A percentile compares a stretch with the other conserved stretches of the same genome.
Conservation (phyloP, 225 moss, liverwort and hornwort genomes). For the Pseudisothecium myosuroides region DNA sequence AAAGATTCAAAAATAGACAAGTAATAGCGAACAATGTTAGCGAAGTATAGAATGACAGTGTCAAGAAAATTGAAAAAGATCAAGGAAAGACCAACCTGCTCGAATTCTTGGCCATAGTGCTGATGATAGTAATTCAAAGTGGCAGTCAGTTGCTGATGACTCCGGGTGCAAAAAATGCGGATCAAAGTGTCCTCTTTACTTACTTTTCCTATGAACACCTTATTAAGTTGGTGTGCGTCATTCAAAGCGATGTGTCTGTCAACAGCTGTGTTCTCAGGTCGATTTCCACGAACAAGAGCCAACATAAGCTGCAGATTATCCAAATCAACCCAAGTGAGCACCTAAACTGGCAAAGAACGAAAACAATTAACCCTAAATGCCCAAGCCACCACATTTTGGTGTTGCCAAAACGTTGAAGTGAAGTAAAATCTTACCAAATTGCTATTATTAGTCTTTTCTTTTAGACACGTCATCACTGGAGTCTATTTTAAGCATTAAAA, state of each 20-base stretch:
- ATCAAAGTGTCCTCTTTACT: conserved; percentile 33
- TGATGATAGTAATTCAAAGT: conserved; percentile 50
- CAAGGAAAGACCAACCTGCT: conserved; percentile 20
- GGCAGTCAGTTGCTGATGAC: conserved; percentile 37
- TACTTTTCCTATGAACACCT: conserved; percentile 21
- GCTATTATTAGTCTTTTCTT: background rate
- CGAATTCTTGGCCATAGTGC: conserved; percentile 50
- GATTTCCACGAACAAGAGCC: conserved; percentile 38
- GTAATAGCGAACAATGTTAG: background rate
- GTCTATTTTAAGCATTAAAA: too few species aligned
- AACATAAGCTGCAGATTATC: conserved; percentile 40
- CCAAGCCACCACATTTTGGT: background rate
- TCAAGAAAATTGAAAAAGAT: background rate
- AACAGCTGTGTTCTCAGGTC: conserved; percentile 28
- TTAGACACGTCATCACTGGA: background rate
- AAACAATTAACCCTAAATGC: background rate
- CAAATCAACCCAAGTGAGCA: conserved; percentile 1
- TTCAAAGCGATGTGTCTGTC: conserved; percentile 51
- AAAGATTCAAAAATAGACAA: background rate
- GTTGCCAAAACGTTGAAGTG: background rate
- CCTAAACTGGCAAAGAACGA: background rate
- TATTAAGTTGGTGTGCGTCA: conserved; percentile 43
- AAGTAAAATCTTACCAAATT: background rate
- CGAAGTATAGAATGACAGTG: background rate
- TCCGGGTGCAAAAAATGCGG: conserved; percentile 44